Conservation (phyloP, 768 basidiomycete species). For the Panaeolus papilionaceus region DNA sequence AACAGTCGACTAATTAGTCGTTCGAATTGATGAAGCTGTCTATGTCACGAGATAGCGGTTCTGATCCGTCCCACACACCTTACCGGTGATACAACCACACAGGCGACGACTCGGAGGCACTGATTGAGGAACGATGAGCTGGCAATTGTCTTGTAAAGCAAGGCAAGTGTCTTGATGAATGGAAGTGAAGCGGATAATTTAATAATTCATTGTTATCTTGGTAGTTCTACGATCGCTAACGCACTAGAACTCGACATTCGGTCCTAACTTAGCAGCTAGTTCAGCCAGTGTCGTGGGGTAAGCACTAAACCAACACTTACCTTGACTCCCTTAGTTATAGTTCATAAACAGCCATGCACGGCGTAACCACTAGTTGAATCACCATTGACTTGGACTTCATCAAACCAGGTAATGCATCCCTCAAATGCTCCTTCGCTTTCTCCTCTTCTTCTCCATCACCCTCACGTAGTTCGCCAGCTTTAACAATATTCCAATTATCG, state of each 20-base stretch:
- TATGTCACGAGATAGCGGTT: background rate
- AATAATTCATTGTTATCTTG: background rate
- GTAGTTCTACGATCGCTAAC: background rate
- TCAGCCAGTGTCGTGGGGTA: background rate
- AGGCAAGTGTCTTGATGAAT: too few relatives aligned
- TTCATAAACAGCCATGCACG: background rate
- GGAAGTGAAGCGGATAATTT: too few relatives aligned
- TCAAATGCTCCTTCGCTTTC: constrained; percentile 6
- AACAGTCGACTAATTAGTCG: background rate
- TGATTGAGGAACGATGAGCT: too few relatives aligned
- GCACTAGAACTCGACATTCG: background rate
- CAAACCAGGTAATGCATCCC: background rate
- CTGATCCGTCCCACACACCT: background rate
- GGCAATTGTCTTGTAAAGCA: too few relatives aligned
- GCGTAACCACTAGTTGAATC: background rate
- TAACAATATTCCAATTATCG: background rate
- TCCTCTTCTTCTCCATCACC: background rate
- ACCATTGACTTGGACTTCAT: background rate
- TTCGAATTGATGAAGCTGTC: background rate
- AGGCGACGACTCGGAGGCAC: too few relatives aligned
- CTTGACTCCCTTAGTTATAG: background rate
- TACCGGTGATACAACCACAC: too few relatives aligned
- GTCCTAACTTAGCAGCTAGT: too few relatives aligned
- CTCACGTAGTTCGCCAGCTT: background rate
- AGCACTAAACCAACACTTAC: background rate